Conservation (phyloP, 2,329 filamentous ascomycete genomes). For the Triangularia verruculosa region DNA sequence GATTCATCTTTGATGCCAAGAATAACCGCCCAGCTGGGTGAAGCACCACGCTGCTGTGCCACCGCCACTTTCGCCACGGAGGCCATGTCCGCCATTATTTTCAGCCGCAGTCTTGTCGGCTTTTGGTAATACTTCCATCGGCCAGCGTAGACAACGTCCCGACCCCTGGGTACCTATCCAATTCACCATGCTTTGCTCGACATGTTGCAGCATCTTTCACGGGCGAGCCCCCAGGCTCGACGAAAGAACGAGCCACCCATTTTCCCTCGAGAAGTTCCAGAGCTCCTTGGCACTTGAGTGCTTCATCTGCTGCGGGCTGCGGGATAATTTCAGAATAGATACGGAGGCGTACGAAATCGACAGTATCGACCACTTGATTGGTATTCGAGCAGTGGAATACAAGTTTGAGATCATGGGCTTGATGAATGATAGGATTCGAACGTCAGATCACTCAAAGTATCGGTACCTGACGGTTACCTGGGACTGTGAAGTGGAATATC, state of each 20-base stretch:
- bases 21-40: neutral
- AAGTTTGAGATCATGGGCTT: neutral
- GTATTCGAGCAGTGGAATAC: neutral
- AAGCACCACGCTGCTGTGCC: neutral
- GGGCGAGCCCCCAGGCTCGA: neutral
- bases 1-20: neutral
- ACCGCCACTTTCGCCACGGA: neutral
- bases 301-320: neutral
- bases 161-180: neutral
- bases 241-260: neutral
- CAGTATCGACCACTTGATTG: neutral
- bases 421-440: neutral
- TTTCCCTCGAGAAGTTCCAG: neutral
- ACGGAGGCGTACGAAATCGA: neutral
- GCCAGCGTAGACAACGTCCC: neutral
- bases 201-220: neutral
- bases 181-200: neutral
- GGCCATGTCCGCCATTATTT: neutral
- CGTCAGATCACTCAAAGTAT: neutral
- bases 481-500: neutral
- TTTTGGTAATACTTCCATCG: neutral
- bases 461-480: neutral
- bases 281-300: neutral
- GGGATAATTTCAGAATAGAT: neutral
- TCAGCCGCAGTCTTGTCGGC: neutral